Evolutionary conservation across 1,139 yeast genomes (phyloP).

Genomic region (Geotrichum phurueaensis): DNA sequence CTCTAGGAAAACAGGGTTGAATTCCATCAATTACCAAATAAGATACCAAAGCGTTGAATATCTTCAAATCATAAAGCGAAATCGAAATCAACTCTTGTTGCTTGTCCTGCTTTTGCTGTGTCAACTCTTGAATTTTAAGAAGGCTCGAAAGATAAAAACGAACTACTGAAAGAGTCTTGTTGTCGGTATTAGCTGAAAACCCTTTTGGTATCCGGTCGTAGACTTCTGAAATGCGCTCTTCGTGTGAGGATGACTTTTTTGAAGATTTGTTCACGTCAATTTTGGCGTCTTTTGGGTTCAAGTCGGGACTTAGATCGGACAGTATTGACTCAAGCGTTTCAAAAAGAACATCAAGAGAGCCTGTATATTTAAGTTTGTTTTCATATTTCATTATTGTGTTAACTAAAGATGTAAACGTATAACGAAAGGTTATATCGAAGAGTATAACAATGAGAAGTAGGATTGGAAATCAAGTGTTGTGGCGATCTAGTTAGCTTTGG

Average conservation of each 20-base stretch:
- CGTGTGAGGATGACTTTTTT: background rate
- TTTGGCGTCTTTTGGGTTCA: constrained; percentile 6
- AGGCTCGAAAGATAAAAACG: constrained; percentile 10
- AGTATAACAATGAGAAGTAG: background rate
- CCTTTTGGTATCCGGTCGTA: constrained; percentile 1
- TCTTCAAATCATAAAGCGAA: constrained; percentile 77
- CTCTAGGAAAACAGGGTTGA: constrained; percentile 53
- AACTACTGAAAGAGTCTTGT: background rate
- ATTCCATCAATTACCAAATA: constrained; percentile 64
- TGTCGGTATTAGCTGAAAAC: background rate
- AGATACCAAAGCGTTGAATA: constrained; percentile 59
- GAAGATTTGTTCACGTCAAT: background rate
- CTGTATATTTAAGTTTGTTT: constrained; percentile 13
- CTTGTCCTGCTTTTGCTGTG: constrained; percentile 1
- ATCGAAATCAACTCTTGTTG: constrained; percentile 44
- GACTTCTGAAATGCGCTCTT: background rate
- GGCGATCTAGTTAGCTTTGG: background rate
- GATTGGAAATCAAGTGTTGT: background rate
- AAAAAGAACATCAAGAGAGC: constrained; percentile 15
- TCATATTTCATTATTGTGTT: constrained; percentile 11
- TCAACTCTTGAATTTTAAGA: constrained; percentile 9
- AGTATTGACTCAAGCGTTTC: constrained; percentile 6
- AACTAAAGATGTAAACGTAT: background rate
- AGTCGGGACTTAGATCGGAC: background rate
- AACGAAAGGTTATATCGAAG: background rate